These are phyloP conservation scores for Bryoerythrophyllum caledonicum DNA, from an alignment of 225 moss, liverwort and hornwort genomes.

Conservation along the genomic window DNA sequence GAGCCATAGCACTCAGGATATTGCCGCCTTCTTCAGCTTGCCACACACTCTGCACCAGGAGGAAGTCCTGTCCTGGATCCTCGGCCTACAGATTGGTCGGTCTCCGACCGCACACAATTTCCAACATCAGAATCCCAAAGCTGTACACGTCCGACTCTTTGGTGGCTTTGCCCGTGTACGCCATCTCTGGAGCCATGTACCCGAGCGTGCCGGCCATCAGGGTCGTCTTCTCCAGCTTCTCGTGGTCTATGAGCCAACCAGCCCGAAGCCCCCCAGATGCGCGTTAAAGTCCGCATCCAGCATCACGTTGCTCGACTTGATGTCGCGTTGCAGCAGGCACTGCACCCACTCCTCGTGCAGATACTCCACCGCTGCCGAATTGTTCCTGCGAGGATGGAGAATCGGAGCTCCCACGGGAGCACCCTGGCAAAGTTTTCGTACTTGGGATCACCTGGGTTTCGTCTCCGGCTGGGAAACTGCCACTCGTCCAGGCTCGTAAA, in stretches of 20 bases:
- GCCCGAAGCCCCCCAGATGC: neutral
- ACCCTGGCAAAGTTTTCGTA: neutral
- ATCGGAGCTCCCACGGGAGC: neutral
- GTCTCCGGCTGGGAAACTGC: neutral
- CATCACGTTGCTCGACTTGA: neutral
- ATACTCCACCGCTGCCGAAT: neutral
- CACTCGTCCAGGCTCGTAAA: neutral
- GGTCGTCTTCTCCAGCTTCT: neutral
- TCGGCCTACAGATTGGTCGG: neutral
- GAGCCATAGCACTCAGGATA: neutral
- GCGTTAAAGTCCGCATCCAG: neutral
- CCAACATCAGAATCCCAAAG: neutral
- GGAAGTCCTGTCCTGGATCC: neutral
- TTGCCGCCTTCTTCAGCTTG: neutral
- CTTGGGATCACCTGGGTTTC: neutral
- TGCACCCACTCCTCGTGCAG: slow-evolving; percentile 1
- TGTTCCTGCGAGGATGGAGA: neutral
- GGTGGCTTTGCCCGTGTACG: neutral
- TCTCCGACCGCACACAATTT: neutral
- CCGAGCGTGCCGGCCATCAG: neutral
- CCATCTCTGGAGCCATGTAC: neutral
- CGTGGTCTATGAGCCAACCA: neutral
- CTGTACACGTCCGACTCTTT: neutral
- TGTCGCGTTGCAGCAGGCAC: neutral
- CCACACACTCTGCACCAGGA: neutral